Conservation (phyloP, 2,329 filamentous ascomycete genomes). For the Mycosphaerella sp. region DNA sequence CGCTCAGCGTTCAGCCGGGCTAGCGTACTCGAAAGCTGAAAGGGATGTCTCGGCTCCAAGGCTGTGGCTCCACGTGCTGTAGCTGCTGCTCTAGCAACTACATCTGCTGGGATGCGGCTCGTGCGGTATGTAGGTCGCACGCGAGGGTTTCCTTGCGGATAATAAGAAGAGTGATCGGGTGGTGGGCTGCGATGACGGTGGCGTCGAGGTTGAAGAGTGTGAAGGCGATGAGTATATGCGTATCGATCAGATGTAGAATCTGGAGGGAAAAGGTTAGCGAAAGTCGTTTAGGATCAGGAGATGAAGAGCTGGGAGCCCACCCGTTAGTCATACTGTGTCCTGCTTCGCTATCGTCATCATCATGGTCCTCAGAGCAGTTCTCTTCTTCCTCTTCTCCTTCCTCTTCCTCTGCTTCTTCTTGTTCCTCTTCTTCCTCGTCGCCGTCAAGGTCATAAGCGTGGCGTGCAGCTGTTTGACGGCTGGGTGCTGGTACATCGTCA, state of each 20-base stretch:
- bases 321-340: constrained; percentile 23
- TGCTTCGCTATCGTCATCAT: background rate
- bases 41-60: constrained; percentile 17
- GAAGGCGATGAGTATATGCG: constrained; percentile 12
- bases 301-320: constrained; percentile 18
- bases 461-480: background rate
- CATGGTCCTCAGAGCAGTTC: background rate
- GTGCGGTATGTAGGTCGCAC: background rate
- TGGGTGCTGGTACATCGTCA: background rate
- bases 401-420: constrained; percentile 11
- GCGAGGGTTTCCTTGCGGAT: background rate
- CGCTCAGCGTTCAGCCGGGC: constrained; percentile 11
- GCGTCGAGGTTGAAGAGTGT: constrained; percentile 12
- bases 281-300: background rate
- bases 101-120: constrained; percentile 1
- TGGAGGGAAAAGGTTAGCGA: constrained; percentile 12
- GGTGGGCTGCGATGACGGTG: constrained; percentile 12
- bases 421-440: constrained; percentile 5
- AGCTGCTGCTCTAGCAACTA: constrained; percentile 5
- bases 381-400: background rate
- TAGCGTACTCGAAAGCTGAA: constrained; percentile 21
- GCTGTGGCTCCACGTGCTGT: constrained; percentile 1
- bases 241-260: constrained; percentile 16
- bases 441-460: background rate
- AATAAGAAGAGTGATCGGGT: constrained; percentile 1